A percentile compares a stretch with the other conserved stretches of the same genome.
Evolutionary conservation across 805 yeast species (phyloP).

Genomic region (Soucietia sequanensis): DNA sequence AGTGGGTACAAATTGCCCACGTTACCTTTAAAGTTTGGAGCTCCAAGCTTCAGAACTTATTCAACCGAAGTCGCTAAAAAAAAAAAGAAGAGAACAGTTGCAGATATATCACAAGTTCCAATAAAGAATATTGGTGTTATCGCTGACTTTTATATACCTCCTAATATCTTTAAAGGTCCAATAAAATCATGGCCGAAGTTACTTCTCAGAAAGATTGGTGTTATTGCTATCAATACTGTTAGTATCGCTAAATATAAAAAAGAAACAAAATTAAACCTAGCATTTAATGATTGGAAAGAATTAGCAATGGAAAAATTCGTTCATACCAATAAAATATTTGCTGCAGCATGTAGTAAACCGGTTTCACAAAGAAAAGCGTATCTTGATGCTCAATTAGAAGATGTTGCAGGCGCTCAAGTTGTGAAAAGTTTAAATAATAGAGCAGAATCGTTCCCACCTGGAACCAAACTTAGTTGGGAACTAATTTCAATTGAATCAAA

Average conservation of each 20-base stretch:
- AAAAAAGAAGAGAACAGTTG: slow-evolving; percentile 14
- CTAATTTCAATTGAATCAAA: slow-evolving; percentile 62
- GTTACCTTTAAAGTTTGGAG: background rate
- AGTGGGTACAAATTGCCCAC: background rate
- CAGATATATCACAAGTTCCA: slow-evolving; percentile 39
- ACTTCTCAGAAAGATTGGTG: slow-evolving; percentile 60
- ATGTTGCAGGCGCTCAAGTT: slow-evolving; percentile 33
- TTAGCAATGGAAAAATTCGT: slow-evolving; percentile 75
- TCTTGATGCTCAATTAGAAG: slow-evolving; percentile 39
- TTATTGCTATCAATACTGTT: slow-evolving; percentile 65
- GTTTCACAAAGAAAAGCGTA: slow-evolving; percentile 37
- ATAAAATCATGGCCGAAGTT: slow-evolving; percentile 42
- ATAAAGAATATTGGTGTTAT: slow-evolving; percentile 38
- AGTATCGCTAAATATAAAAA: slow-evolving; percentile 46
- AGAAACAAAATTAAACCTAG: slow-evolving; percentile 42
- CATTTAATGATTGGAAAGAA: slow-evolving; percentile 83
- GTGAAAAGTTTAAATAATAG: slow-evolving; percentile 30
- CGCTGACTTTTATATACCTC: slow-evolving; percentile 45
- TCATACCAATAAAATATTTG: slow-evolving; percentile 79
- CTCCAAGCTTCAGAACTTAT: slow-evolving; percentile 7
- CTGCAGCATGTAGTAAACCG: slow-evolving; percentile 42
- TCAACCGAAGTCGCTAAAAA: slow-evolving; percentile 11
- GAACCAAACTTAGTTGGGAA: slow-evolving; percentile 70
- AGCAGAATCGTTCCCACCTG: slow-evolving; percentile 49
- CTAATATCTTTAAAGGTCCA: slow-evolving; percentile 24